Conservation (phyloP, 2,329 filamentous ascomycete genomes). For the Fusarium circinatum region DNA sequence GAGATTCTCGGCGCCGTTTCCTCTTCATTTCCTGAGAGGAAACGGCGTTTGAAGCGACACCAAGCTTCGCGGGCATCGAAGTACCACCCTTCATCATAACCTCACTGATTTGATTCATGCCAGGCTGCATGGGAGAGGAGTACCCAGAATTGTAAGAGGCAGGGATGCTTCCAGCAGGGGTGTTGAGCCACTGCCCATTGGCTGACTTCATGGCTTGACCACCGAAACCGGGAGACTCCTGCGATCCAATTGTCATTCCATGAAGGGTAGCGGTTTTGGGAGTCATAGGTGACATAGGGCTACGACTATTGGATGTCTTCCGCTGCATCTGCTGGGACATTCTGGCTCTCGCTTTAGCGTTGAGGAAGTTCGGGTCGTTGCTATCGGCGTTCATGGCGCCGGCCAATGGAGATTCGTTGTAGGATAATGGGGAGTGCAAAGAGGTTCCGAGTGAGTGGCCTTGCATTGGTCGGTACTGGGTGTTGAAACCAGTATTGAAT, state of each 20-base stretch:
- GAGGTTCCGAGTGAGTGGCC: constrained; percentile 66
- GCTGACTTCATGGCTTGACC: constrained; percentile 87
- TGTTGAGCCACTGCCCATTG: constrained; percentile 91
- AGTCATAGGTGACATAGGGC: constrained; percentile 72
- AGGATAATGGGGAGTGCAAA: constrained; percentile 54
- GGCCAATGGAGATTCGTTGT: constrained; percentile 53
- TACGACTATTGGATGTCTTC: constrained; percentile 78
- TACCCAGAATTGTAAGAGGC: constrained; percentile 92
- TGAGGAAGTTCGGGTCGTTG: constrained; percentile 67
- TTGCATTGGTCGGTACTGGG: constrained; percentile 79
- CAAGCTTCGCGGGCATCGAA: constrained; percentile 89
- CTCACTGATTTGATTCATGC: constrained; percentile 83
- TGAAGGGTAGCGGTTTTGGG: constrained; percentile 85
- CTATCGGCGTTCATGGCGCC: constrained; percentile 62
- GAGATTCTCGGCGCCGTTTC: constrained; percentile 89
- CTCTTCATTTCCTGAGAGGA: constrained; percentile 95
- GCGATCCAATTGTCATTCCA: constrained; percentile 72
- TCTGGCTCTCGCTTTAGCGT: constrained; percentile 68
- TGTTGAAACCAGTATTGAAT: constrained; percentile 82
- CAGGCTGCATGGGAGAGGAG: constrained; percentile 79
- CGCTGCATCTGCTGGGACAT: constrained; percentile 73
- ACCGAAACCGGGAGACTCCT: constrained; percentile 77
- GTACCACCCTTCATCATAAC: constrained; percentile 88
- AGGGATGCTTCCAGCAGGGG: constrained; percentile 78
- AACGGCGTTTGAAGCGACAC: constrained; percentile 60